These are phyloP conservation scores for Solanum chaucha DNA, from an alignment of 257 asterid species.

Conservation along the genomic window DNA sequence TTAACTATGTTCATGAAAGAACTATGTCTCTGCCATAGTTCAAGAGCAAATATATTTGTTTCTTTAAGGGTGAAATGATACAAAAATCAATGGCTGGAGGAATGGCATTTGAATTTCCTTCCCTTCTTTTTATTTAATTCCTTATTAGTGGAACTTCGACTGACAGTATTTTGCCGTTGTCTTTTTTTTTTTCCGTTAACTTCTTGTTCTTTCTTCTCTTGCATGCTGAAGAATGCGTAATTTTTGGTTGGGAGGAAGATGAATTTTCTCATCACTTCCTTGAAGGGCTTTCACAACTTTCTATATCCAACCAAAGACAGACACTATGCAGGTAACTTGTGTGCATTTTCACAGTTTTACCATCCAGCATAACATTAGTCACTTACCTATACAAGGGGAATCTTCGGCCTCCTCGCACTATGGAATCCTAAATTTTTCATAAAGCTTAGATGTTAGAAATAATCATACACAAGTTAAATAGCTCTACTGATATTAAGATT, in stretches of 20 bases:
- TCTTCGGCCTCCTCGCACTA: constrained; percentile 72
- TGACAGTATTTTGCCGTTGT: background rate
- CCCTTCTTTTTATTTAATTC: background rate
- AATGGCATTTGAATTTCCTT: background rate
- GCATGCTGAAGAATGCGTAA: background rate
- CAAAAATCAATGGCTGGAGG: background rate
- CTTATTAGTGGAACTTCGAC: background rate
- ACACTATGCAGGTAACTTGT: background rate
- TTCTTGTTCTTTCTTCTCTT: background rate
- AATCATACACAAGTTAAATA: background rate
- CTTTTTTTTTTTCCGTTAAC: background rate
- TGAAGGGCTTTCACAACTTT: background rate
- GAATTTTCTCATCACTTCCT: background rate
- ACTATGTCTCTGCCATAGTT: background rate
- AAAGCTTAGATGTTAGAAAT: constrained; percentile 7
- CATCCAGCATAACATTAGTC: background rate
- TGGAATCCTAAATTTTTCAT: constrained; percentile 56
- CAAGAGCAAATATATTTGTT: background rate
- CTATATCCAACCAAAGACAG: background rate
- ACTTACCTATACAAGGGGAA: constrained; percentile 84
- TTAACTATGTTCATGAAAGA: background rate
- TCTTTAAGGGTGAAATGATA: background rate
- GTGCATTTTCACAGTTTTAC: background rate
- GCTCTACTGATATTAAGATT: background rate
- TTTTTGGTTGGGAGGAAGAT: background rate